These are phyloP conservation scores for Dioszegia hungarica DNA, from an alignment of 768 basidiomycete species.

Conservation along the genomic window DNA sequence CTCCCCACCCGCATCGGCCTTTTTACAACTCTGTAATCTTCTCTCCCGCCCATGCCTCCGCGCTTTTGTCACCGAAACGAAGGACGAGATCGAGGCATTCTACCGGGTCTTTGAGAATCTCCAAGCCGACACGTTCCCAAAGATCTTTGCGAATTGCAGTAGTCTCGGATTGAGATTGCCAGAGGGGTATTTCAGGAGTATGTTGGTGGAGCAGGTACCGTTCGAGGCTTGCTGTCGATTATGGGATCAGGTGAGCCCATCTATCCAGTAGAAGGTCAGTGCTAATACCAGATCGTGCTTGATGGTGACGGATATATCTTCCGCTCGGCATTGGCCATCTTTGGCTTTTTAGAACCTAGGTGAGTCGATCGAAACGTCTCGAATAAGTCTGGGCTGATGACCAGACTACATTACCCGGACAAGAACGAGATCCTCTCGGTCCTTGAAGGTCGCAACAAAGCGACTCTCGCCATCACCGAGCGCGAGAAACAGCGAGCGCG, in stretches of 20 bases:
- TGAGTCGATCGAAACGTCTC: too few species aligned
- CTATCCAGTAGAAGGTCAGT: neutral
- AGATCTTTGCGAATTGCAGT: slow-evolving; percentile 48
- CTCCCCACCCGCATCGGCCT: slow-evolving; percentile 36
- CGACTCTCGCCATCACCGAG: slow-evolving; percentile 37
- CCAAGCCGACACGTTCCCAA: slow-evolving; percentile 44
- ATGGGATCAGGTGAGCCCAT: slow-evolving; percentile 42
- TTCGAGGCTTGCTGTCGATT: slow-evolving; percentile 44
- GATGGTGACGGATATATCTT: slow-evolving; percentile 48
- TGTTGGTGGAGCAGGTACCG: slow-evolving; percentile 45
- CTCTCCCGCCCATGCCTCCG: slow-evolving; percentile 40
- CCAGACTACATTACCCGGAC: slow-evolving; percentile 45
- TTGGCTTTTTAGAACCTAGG: slow-evolving; percentile 47
- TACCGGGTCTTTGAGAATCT: slow-evolving; percentile 48
- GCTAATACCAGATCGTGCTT: slow-evolving; percentile 29
- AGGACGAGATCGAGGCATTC: slow-evolving; percentile 45
- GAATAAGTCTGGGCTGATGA: neutral
- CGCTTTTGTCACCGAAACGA: slow-evolving; percentile 40
- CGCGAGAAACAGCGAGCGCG: slow-evolving; percentile 43
- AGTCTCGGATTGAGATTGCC: slow-evolving; percentile 43
- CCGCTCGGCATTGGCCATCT: slow-evolving; percentile 43
- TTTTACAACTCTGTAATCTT: slow-evolving; percentile 41
- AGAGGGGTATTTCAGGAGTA: slow-evolving; percentile 42
- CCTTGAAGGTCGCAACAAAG: slow-evolving; percentile 42
- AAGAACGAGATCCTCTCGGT: slow-evolving; percentile 42